These are phyloP conservation scores for Podospora pseudoanserina DNA, from an alignment of 495 filamentous ascomycete species.

Conservation along the genomic window DNA sequence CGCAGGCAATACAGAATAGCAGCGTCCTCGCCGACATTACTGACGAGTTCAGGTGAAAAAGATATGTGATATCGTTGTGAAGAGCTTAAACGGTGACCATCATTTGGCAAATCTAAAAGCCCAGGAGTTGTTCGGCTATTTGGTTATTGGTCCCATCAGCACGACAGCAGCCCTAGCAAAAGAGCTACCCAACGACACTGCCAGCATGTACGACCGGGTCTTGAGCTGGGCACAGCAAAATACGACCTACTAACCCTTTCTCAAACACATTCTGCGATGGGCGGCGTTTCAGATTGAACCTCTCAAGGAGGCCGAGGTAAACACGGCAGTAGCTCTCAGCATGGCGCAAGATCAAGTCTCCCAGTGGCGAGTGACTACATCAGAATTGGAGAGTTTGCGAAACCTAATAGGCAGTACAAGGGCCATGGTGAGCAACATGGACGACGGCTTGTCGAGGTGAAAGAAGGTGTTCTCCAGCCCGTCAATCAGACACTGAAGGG, in stretches of 20 bases:
- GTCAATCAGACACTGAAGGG: background rate
- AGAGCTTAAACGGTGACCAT: background rate
- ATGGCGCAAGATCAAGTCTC: background rate
- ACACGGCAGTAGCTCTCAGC: conserved; percentile 5
- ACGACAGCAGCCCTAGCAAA: background rate
- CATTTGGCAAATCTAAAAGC: background rate
- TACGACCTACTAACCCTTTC: background rate
- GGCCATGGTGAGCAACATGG: background rate
- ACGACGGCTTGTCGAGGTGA: background rate
- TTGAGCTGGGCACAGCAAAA: background rate
- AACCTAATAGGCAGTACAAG: background rate
- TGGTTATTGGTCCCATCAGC: background rate
- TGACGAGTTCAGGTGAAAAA: background rate
- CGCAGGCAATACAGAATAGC: too few relatives aligned
- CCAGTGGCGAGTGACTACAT: background rate
- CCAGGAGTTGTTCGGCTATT: background rate
- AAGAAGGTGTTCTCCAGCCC: background rate
- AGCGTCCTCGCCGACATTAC: too few relatives aligned
- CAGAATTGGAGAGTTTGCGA: background rate
- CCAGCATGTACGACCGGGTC: background rate
- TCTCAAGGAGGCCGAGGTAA: conserved; percentile 3
- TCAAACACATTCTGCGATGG: conserved; percentile 8
- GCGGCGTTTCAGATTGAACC: conserved; percentile 4
- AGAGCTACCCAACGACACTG: conserved; percentile 5
- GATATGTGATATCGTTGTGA: background rate